Conservation (phyloP, 495 filamentous ascomycete species). For the Annulohypoxylon nitens region DNA sequence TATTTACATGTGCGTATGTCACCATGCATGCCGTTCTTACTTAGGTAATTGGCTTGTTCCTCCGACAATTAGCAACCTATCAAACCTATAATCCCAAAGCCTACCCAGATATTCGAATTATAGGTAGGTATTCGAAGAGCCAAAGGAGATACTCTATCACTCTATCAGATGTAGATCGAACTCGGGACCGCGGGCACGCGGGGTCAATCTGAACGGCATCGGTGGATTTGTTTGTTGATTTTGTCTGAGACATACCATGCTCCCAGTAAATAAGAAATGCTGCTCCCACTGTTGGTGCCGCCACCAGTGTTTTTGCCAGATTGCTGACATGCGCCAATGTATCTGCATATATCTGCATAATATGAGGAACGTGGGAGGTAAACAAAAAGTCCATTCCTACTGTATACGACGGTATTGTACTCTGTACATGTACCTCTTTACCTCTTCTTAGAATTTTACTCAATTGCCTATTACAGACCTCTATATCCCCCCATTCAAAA, state of each 20-base stretch:
- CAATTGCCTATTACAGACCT: slow-evolving; percentile 5
- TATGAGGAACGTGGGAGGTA: slow-evolving; percentile 25
- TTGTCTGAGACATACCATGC: slow-evolving; percentile 24
- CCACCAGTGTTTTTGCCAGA: slow-evolving; percentile 11
- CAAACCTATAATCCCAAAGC: slow-evolving; percentile 6
- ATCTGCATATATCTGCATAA: slow-evolving; percentile 18
- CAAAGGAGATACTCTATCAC: too few relatives aligned
- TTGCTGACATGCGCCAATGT: slow-evolving; percentile 21
- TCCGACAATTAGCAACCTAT: slow-evolving; percentile 26
- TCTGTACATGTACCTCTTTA: background rate
- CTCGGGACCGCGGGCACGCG: slow-evolving; percentile 19
- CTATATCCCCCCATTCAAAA: too few relatives aligned
- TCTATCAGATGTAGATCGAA: slow-evolving; percentile 24
- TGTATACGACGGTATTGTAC: slow-evolving; percentile 1
- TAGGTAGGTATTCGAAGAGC: background rate
- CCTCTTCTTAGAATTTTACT: slow-evolving; percentile 12
- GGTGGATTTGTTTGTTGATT: slow-evolving; percentile 24
- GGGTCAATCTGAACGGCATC: slow-evolving; percentile 6
- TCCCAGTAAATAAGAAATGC: background rate
- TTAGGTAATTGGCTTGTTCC: slow-evolving; percentile 28
- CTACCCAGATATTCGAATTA: slow-evolving; percentile 10
- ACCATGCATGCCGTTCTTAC: slow-evolving; percentile 35
- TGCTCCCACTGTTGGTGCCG: background rate
- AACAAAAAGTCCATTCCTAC: slow-evolving; percentile 21
- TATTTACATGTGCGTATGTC: slow-evolving; percentile 32